These are phyloP conservation scores for Plasmodium knowlesi DNA, from an alignment of 169 alveolate species.

Conservation along the genomic window DNA sequence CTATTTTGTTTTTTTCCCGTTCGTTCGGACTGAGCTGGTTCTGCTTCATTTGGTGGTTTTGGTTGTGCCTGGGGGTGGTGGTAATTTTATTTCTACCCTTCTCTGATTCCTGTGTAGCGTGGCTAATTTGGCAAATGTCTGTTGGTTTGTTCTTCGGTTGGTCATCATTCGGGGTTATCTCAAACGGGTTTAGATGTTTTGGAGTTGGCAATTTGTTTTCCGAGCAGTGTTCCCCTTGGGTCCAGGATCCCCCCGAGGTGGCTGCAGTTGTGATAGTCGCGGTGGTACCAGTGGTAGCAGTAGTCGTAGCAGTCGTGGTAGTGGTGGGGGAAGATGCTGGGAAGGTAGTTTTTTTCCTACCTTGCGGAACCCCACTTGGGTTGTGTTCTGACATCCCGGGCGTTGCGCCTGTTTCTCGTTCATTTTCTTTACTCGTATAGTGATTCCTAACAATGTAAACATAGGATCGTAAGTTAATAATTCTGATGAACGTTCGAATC, in stretches of 20 bases:
- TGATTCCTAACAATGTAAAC: constrained; percentile 23
- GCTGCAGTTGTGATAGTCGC: neutral
- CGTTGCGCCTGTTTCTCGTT: neutral
- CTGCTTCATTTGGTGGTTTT: no score
- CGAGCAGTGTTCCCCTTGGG: neutral
- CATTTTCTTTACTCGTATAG: constrained; percentile 4
- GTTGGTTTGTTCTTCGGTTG: neutral
- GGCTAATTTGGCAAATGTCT: neutral
- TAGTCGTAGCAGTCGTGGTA: neutral
- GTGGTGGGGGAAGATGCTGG: neutral
- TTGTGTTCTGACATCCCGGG: neutral
- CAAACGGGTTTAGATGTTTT: neutral
- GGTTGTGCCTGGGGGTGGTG: neutral
- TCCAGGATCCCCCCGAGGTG: neutral
- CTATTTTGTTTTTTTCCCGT: neutral
- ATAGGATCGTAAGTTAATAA: constrained; percentile 53
- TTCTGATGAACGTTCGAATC: constrained; percentile 78
- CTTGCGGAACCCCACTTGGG: neutral
- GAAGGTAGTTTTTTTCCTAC: neutral
- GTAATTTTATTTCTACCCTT: neutral
- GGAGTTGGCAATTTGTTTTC: neutral
- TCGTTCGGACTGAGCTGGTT: neutral
- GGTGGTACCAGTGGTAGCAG: neutral
- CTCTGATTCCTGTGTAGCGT: neutral
- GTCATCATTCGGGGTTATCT: neutral